phyloP scores from a whole-genome alignment of 192 early-diverging fungal species.

The Anaeromyces robustus region DNA sequence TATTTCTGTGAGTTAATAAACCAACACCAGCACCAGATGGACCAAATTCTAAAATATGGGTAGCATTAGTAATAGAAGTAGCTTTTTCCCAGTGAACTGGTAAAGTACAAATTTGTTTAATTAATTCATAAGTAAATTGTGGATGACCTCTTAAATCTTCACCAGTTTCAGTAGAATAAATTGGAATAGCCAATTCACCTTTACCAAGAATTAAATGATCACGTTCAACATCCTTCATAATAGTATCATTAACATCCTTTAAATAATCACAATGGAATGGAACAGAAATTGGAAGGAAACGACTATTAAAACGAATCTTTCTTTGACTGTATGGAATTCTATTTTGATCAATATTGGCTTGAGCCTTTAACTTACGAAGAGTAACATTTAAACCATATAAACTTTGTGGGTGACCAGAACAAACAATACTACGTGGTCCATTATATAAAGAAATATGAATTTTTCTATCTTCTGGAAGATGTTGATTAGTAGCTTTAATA shows the following conservation, averaged over 20 bases:
- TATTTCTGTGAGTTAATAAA: constrained; percentile 63
- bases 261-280: constrained; percentile 84
- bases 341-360: constrained; percentile 67
- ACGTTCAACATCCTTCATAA: constrained; percentile 52
- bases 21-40: constrained; percentile 79
- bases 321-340: constrained; percentile 76
- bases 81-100: constrained; percentile 64
- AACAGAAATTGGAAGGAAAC: constrained; percentile 82
- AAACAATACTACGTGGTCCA: constrained; percentile 74
- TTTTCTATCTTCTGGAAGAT: constrained; percentile 64
- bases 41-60: constrained; percentile 91
- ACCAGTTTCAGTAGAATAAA: constrained; percentile 67
- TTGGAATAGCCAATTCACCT: constrained; percentile 50
- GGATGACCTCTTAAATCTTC: constrained; percentile 38
- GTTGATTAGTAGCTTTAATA: constrained; percentile 71
- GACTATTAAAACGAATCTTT: constrained; percentile 76
- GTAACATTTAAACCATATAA: constrained; percentile 83
- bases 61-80: constrained; percentile 26
- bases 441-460: constrained; percentile 80
- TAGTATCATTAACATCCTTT: constrained; percentile 34
- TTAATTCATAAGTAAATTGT: constrained; percentile 28
- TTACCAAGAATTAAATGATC: constrained; percentile 47
- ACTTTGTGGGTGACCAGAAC: constrained; percentile 77
- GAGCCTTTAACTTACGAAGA: constrained; percentile 82
- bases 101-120: constrained; percentile 51